Evolutionary conservation across 1,139 yeast genomes (phyloP), one percentile per base, ranked within the genome.

Genomic region (Saccharomyces pastorianus): DNA sequence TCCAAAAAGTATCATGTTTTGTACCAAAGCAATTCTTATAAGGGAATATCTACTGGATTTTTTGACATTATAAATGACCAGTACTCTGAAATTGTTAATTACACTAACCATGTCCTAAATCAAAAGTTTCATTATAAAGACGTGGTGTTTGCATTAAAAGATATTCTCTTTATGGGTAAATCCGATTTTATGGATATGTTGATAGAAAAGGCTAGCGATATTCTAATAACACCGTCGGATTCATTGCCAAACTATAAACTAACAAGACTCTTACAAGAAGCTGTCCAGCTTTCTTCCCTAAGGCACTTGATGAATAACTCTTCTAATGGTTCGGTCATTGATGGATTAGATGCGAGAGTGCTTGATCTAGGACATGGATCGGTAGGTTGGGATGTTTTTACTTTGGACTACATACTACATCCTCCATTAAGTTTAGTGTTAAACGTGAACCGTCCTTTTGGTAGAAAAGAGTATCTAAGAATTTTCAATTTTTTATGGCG

Each of bases 341-440:
- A 77, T 51, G 73, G 89, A 52, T 67, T 93, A 17, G 98, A 93
- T 73, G 96, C 96, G 0, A 75, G 96, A 49, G 77, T 91, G 49
- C 75, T 90, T 51, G 91, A 83, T 56, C 72, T 84, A 46, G 82
- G 82, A 2, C 80, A 84, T 61, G 95, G 95, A 0, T 82, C 77
- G 28, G 79, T 74, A 51, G 91, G 90, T 0, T 93, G 98, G 97
- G 96, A 91, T 65, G 90, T 88, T 3, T 91, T 93, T 68, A 89
- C 97, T 0, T 73, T 93, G 50, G 97, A 90, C 65, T 93, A 88
- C 67, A 77, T 83, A 52, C 74, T 89, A 4, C 85, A 80, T 50
- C 70, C 79, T 20, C 91, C 81, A 20, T 76, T 85, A 23, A 69
- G 73, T 42, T 59, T 72, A 11, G 66, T 82, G 1, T 58, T 81